Evolutionary conservation across 108 stramenopile genomes (phyloP).

Genomic region (Pseudonitzschia multiseries): DNA sequence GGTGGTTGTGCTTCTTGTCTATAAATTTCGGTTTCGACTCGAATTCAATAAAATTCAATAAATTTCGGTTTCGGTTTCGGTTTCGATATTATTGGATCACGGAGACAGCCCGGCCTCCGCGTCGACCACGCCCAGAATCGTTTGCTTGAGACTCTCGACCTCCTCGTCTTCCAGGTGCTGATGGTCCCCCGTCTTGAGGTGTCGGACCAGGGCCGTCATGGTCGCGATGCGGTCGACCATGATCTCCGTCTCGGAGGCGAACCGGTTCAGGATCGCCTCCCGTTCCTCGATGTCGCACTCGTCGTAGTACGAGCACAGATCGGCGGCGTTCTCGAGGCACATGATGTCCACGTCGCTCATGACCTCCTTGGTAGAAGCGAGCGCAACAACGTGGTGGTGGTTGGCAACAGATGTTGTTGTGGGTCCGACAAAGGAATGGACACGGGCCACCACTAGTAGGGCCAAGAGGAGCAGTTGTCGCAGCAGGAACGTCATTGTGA

Average conservation of each 20-base stretch:
- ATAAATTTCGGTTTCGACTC: too few relatives aligned
- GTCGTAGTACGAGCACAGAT: conserved; percentile 13
- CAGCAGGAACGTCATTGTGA: too few relatives aligned
- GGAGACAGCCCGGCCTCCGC: not conserved
- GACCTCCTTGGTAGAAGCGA: conserved; percentile 6
- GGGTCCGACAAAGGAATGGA: not conserved
- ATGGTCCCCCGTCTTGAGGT: conserved; percentile 12
- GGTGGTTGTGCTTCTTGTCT: too few relatives aligned
- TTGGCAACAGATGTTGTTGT: too few relatives aligned
- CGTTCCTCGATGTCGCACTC: conserved; percentile 12
- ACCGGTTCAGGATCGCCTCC: conserved; percentile 8
- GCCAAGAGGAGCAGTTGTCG: too few relatives aligned
- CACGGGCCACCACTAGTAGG: too few relatives aligned
- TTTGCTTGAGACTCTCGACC: not conserved
- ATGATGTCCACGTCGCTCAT: conserved; percentile 13
- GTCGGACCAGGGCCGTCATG: not conserved
- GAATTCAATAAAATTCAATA: too few relatives aligned
- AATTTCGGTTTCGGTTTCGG: too few relatives aligned
- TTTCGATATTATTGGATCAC: too few relatives aligned
- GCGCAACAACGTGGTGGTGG: not conserved
- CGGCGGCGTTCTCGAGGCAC: conserved; percentile 13
- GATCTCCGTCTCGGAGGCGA: conserved; percentile 6
- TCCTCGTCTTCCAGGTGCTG: conserved; percentile 7
- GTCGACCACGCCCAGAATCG: not conserved
- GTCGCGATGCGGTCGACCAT: not conserved